Base-by-base conservation (phyloP, 306 rosid species). In the Cucumis melo region DNA sequence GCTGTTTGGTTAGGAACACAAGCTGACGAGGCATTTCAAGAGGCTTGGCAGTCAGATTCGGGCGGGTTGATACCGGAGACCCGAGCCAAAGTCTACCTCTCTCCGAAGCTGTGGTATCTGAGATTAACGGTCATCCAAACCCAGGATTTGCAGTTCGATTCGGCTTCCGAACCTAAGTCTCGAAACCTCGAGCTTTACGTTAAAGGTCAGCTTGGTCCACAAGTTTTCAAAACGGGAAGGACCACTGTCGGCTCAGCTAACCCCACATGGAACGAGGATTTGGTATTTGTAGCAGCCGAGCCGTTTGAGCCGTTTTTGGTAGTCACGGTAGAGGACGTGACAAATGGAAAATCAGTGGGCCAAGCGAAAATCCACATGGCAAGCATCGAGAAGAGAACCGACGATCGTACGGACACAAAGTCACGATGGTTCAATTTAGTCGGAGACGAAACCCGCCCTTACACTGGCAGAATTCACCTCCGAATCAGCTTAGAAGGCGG, bases 51-150 rank as follows among this genome's bases (percentile, higher is more conserved):
- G 48, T 94, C 97, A 8, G 96, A 91, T 61, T 91, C 97, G 56
- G 94, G 98, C 8, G 94, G 93, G 24, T 78, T 90, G 80, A 79
- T 91, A 73, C 88, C 97, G n/a, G 96, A 89, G 86, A 91, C 96
- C 4, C 79, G 98, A 59, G 89, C 97, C 6, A 94, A 94, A 73
- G 97, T 91, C 2, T 94, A 94, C 51, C 84, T 91, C 1, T 93
- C 98, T n/a, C 98, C 97, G 1, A 91, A 90, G 88, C 92, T 93
- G 14, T 93, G 98, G 97, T 93, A 90, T 75, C 58, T 93, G 77
- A 83, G 98, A 76, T 75, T 93, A 87, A 93, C 98, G 88, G 94
- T 94, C 79, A 94, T 94, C 94, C 97, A 94, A 44, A 88, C 88
- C 90, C 98, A 91, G 48, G 96, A 86, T 66, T 83, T 91, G 50